A percentile compares a stretch with the other conserved stretches of the same genome.
These are phyloP conservation scores for Globisporangium sylvaticum DNA, from an alignment of 352 stramenopile genomes.

Conservation along the genomic window DNA sequence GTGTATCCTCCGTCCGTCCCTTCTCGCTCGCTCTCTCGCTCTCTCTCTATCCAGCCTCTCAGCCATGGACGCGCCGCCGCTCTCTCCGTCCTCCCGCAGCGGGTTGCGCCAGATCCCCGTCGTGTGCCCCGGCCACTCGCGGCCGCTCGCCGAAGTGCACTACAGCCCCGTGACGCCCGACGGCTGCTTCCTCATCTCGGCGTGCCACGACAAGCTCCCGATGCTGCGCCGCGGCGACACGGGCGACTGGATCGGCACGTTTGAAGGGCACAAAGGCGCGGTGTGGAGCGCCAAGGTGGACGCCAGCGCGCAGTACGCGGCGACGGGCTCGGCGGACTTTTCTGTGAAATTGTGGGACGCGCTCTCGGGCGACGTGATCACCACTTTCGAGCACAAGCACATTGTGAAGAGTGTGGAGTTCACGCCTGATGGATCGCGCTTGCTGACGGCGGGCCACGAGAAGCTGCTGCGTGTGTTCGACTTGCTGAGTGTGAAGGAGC, in stretches of 20 bases:
- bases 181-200: conserved; percentile 73
- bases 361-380: conserved; percentile 90
- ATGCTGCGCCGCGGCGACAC: conserved; percentile 82
- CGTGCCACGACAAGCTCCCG: conserved; percentile 85
- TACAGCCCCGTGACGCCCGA: conserved; percentile 55
- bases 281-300: conserved; percentile 92
- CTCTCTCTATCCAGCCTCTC: neutral
- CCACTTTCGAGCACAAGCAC: conserved; percentile 94
- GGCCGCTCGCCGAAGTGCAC: conserved; percentile 70
- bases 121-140: conserved; percentile 82
- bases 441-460: conserved; percentile 94
- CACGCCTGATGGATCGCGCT: conserved; percentile 68
- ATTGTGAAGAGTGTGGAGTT: conserved; percentile 97
- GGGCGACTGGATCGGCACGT: conserved; percentile 97
- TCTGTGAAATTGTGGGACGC: conserved; percentile 96
- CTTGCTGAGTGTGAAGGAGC: conserved; percentile 53
- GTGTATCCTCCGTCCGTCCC: conserved; percentile 4
- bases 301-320: conserved; percentile 68
- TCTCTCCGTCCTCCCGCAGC: conserved; percentile 39
- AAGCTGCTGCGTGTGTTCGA: conserved; percentile 93
- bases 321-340: conserved; percentile 94
- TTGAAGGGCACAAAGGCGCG: conserved; percentile 95
- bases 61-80: conserved; percentile 21
- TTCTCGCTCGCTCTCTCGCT: neutral
- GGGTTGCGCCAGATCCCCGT: conserved; percentile 79